Evolutionary conservation across 2,329 filamentous ascomycete species (phyloP).

Genomic region (Neocatenulostroma microsporum): DNA sequence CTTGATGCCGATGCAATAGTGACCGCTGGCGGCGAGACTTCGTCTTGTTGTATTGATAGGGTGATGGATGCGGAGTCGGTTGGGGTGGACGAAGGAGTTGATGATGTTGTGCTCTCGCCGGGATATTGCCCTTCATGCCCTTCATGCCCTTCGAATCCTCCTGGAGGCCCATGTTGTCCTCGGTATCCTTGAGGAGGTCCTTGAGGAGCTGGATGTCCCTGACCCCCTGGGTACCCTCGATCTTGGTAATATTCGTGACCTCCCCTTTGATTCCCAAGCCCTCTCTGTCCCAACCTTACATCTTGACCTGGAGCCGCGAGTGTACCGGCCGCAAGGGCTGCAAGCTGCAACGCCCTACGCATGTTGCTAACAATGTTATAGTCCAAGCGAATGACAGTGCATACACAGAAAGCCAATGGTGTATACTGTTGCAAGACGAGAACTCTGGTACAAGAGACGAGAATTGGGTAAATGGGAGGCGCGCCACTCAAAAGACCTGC

Average conservation of each 20-base stretch:
- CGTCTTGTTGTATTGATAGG: no score
- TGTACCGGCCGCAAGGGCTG: slow-evolving; percentile 7
- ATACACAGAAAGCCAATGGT: neutral
- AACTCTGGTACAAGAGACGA: neutral
- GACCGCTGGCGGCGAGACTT: no score
- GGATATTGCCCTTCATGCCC: no score
- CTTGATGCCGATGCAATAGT: slow-evolving; percentile 5
- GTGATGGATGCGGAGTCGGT: no score
- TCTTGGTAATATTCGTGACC: neutral
- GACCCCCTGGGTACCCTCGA: no score
- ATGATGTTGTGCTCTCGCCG: no score
- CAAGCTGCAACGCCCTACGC: slow-evolving; percentile 7
- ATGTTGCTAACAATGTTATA: slow-evolving; percentile 6
- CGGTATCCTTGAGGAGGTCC: no score
- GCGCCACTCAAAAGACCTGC: neutral
- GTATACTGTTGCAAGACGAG: neutral
- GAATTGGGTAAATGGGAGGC: neutral
- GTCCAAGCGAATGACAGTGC: slow-evolving; percentile 1
- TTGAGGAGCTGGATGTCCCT: no score
- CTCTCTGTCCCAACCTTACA: neutral
- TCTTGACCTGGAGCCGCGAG: slow-evolving; percentile 5
- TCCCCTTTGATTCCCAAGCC: neutral
- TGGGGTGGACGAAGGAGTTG: no score
- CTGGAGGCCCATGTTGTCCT: no score
- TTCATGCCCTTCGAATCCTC: no score